These are phyloP conservation scores for Backusella circina DNA, from an alignment of 192 early-diverging fungal genomes.

Conservation along the genomic window DNA sequence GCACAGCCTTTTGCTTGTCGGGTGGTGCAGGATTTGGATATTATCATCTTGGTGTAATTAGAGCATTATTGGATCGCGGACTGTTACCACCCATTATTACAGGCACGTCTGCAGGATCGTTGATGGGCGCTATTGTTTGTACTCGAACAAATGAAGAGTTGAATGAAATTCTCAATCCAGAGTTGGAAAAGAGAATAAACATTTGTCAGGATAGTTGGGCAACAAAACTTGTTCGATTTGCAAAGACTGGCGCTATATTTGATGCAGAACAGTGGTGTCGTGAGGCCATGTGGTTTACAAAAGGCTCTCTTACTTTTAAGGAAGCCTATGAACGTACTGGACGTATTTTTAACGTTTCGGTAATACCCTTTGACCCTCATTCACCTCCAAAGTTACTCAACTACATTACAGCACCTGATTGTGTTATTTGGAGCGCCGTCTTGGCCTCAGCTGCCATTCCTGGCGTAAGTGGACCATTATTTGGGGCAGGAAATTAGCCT, in stretches of 20 bases:
- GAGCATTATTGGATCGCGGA: conserved; percentile 64
- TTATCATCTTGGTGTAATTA: conserved; percentile 69
- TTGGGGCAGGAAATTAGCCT: neutral
- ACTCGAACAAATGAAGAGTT: conserved; percentile 65
- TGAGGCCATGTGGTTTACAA: conserved; percentile 63
- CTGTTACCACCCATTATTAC: conserved; percentile 75
- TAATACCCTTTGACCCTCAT: conserved; percentile 68
- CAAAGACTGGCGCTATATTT: conserved; percentile 47
- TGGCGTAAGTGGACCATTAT: conserved; percentile 36
- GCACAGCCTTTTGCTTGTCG: conserved; percentile 73
- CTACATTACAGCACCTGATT: conserved; percentile 83
- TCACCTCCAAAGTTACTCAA: conserved; percentile 82
- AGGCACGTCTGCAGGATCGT: conserved; percentile 66
- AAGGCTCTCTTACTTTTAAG: conserved; percentile 80
- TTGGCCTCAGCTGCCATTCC: conserved; percentile 87
- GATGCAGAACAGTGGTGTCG: conserved; percentile 63
- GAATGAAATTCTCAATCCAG: conserved; percentile 51
- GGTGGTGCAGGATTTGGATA: conserved; percentile 75
- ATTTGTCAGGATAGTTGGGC: conserved; percentile 50
- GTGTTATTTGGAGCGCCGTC: conserved; percentile 80
- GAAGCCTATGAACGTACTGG: conserved; percentile 92
- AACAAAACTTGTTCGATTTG: conserved; percentile 21
- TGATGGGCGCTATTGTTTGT: conserved; percentile 66
- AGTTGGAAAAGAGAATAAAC: conserved; percentile 47
- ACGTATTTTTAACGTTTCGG: conserved; percentile 80